phyloP scores from a whole-genome alignment of 1,284 basidiomycete genomes.

The Microbotryum silenes-acaulis region DNA sequence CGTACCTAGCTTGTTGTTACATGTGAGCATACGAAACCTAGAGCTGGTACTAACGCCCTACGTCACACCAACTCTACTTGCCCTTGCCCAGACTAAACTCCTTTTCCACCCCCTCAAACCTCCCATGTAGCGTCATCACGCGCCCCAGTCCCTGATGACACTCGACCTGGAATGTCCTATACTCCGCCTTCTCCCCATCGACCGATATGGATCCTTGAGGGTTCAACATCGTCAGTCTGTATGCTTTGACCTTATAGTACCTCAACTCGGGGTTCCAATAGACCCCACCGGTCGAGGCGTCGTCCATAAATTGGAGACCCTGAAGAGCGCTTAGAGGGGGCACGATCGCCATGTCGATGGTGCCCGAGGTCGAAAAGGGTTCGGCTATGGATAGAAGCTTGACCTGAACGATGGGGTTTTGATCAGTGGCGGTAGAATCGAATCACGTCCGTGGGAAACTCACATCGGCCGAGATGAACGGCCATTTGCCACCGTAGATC shows the following conservation, averaged over 20 bases:
- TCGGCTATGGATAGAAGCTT: conserved; percentile 70
- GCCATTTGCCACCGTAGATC: conserved; percentile 52
- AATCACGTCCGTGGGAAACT: conserved; percentile 1
- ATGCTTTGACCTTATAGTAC: conserved; percentile 28
- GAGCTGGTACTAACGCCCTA: too few species aligned
- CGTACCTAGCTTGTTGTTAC: too few species aligned
- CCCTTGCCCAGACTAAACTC: background rate
- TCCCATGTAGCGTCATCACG: conserved; percentile 6
- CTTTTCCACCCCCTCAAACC: background rate
- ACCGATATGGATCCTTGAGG: conserved; percentile 42
- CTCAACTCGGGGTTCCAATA: conserved; percentile 45
- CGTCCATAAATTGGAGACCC: conserved; percentile 50
- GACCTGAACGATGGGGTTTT: conserved; percentile 50
- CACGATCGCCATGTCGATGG: conserved; percentile 69
- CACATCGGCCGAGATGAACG: conserved; percentile 42
- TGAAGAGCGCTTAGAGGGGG: conserved; percentile 15
- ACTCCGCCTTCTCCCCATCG: conserved; percentile 78
- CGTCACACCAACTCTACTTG: too few species aligned
- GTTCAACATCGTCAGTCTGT: conserved; percentile 47
- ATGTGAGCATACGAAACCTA: too few species aligned
- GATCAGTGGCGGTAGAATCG: background rate
- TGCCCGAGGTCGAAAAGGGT: conserved; percentile 65
- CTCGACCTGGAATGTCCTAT: conserved; percentile 75
- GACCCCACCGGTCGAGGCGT: conserved; percentile 57
- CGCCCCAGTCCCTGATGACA: conserved; percentile 57